Evolutionary conservation across 2,329 filamentous ascomycete species (phyloP).

Genomic region (Fusarium neocosmosporiellum): DNA sequence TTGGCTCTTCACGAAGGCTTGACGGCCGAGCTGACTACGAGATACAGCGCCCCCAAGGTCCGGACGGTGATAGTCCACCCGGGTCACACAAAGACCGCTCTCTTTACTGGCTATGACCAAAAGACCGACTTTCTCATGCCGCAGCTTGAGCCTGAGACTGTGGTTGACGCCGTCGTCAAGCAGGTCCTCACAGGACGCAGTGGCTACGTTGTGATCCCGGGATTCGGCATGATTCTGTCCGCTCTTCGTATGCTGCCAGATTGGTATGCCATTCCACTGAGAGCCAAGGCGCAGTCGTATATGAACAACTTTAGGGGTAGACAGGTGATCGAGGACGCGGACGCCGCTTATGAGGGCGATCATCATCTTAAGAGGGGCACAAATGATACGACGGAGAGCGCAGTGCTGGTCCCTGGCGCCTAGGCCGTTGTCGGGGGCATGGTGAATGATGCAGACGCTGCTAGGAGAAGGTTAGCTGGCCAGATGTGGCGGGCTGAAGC

Average conservation of each 20-base stretch:
- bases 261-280: constrained; percentile 69
- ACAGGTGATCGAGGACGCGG: constrained; percentile 60
- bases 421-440: constrained; percentile 8
- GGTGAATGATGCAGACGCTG: background rate
- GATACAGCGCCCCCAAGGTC: constrained; percentile 72
- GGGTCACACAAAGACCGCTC: constrained; percentile 51
- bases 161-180: constrained; percentile 60
- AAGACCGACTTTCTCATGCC: constrained; percentile 52
- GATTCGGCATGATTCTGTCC: constrained; percentile 52
- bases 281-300: constrained; percentile 55
- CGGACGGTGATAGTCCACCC: constrained; percentile 75
- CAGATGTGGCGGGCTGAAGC: background rate
- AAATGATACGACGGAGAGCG: constrained; percentile 49
- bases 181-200: constrained; percentile 62
- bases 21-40: constrained; percentile 65
- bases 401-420: constrained; percentile 50
- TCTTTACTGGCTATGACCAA: constrained; percentile 64
- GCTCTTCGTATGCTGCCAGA: constrained; percentile 66
- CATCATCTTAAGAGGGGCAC: constrained; percentile 20
- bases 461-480: background rate
- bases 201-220: constrained; percentile 60
- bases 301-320: constrained; percentile 59
- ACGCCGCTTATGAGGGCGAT: constrained; percentile 49
- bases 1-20: constrained; percentile 76
- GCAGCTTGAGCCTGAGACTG: constrained; percentile 53